Percentiles rank a stretch among this genome's conserved stretches.
Evolutionary conservation across 2,329 filamentous ascomycete species (phyloP).

Genomic region (Aspergillus floridensis): DNA sequence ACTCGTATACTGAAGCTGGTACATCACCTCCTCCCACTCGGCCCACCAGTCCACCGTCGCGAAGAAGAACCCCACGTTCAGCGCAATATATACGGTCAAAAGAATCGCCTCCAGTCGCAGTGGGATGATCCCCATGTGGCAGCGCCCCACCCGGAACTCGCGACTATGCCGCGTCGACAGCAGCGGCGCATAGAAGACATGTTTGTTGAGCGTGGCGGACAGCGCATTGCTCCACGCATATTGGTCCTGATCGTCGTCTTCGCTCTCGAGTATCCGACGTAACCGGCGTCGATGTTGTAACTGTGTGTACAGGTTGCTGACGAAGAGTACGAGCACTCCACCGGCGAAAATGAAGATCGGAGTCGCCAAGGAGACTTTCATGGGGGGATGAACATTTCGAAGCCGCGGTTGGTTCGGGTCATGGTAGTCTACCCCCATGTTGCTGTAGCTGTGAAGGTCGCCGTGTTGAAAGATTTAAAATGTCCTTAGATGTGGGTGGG

Average conservation of each 20-base stretch:
- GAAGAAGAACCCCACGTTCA: slow-evolving; percentile 70
- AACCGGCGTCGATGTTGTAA: slow-evolving; percentile 26
- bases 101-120: slow-evolving; percentile 71
- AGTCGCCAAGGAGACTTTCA: slow-evolving; percentile 33
- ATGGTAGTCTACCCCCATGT: slow-evolving; percentile 33
- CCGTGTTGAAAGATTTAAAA: background rate
- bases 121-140: slow-evolving; percentile 69
- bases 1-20: slow-evolving; percentile 69
- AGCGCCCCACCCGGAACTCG: slow-evolving; percentile 60
- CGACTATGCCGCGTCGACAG: slow-evolving; percentile 70
- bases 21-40: slow-evolving; percentile 29
- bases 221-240: slow-evolving; percentile 16
- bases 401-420: slow-evolving; percentile 24
- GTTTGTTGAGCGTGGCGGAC: slow-evolving; percentile 35
- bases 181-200: slow-evolving; percentile 60
- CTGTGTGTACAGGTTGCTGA: slow-evolving; percentile 23
- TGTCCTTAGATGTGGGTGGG: background rate
- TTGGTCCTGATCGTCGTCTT: slow-evolving; percentile 24
- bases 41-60: slow-evolving; percentile 35
- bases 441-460: slow-evolving; percentile 12
- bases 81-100: slow-evolving; percentile 61
- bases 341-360: slow-evolving; percentile 31
- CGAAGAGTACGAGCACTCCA: slow-evolving; percentile 23
- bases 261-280: slow-evolving; percentile 15
- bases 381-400: slow-evolving; percentile 25